These are phyloP conservation scores for Decorospora gaudefroyi DNA, from an alignment of 2,329 filamentous ascomycete species.

Conservation along the genomic window DNA sequence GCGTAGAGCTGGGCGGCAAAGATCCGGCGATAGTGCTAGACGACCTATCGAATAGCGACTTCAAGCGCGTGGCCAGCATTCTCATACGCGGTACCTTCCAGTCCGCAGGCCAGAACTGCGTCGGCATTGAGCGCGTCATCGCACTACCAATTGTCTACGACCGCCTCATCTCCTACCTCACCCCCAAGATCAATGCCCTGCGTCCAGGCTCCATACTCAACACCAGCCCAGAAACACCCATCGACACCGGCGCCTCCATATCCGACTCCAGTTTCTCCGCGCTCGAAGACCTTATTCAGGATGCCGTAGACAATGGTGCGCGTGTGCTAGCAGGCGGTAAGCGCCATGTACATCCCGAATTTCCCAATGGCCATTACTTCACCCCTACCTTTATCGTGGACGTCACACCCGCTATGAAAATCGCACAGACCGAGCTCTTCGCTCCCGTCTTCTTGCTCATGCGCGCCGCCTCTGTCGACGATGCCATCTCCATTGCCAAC, in stretches of 20 bases:
- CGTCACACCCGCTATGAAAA: slow-evolving; percentile 81
- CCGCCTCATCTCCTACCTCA: slow-evolving; percentile 69
- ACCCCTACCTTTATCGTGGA: slow-evolving; percentile 86
- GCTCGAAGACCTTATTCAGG: slow-evolving; percentile 75
- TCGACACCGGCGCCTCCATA: slow-evolving; percentile 89
- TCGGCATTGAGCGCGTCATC: slow-evolving; percentile 93
- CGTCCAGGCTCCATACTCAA: slow-evolving; percentile 73
- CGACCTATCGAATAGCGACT: slow-evolving; percentile 65
- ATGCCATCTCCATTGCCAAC: slow-evolving; percentile 80
- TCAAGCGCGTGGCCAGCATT: slow-evolving; percentile 76
- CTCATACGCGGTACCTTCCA: slow-evolving; percentile 94
- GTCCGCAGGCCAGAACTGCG: slow-evolving; percentile 94
- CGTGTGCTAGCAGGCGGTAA: slow-evolving; percentile 79
- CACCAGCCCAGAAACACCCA: slow-evolving; percentile 48
- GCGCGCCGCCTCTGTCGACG: slow-evolving; percentile 66
- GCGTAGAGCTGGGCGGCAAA: slow-evolving; percentile 92
- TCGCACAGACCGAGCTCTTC: slow-evolving; percentile 91
- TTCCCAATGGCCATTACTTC: slow-evolving; percentile 88
- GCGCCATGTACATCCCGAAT: slow-evolving; percentile 69
- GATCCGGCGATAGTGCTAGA: slow-evolving; percentile 90
- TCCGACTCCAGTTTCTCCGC: slow-evolving; percentile 74
- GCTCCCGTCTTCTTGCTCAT: slow-evolving; percentile 88
- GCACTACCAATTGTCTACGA: slow-evolving; percentile 77
- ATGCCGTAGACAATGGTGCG: slow-evolving; percentile 79
- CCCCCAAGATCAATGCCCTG: slow-evolving; percentile 73